Evolutionary conservation across 2,329 filamentous ascomycete species (phyloP).

Genomic region (Fusarium kyushuense): DNA sequence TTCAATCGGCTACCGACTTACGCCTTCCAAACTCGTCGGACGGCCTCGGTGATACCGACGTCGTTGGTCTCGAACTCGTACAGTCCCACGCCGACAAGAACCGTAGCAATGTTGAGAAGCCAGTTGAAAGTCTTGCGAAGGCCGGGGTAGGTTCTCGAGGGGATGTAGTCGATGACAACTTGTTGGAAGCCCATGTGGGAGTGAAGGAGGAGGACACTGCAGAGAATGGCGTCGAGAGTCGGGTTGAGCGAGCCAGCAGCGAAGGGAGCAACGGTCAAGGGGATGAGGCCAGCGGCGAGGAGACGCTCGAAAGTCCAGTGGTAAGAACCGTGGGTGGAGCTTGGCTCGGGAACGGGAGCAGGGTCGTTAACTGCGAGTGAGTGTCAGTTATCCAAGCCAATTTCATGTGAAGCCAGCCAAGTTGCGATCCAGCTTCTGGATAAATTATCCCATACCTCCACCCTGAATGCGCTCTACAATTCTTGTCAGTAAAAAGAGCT

Average conservation of each 20-base stretch:
- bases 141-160: constrained; percentile 75
- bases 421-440: constrained; percentile 18
- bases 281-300: constrained; percentile 83
- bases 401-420: constrained; percentile 40
- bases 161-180: constrained; percentile 92
- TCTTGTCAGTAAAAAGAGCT: constrained; percentile 57
- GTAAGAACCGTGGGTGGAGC: constrained; percentile 90
- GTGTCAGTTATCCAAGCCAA: constrained; percentile 20
- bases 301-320: constrained; percentile 98
- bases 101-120: constrained; percentile 81
- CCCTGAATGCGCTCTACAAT: constrained; percentile 77
- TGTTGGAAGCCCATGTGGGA: constrained; percentile 96
- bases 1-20: constrained; percentile 49
- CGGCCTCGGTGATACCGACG: constrained; percentile 89
- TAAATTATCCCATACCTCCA: constrained; percentile 68
- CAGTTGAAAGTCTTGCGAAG: constrained; percentile 77
- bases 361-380: constrained; percentile 81
- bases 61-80: constrained; percentile 99
- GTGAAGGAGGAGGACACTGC: constrained; percentile 86
- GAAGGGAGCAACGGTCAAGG: constrained; percentile 90
- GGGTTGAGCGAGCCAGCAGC: constrained; percentile 93
- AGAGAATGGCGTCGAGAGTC: constrained; percentile 85
- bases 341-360: constrained; percentile 76
- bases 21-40: constrained; percentile 91
- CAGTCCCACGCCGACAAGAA: constrained; percentile 85